These are phyloP conservation scores for Ophiostoma novo-ulmi DNA, from an alignment of 2,329 filamentous ascomycete genomes.

Conservation along the genomic window DNA sequence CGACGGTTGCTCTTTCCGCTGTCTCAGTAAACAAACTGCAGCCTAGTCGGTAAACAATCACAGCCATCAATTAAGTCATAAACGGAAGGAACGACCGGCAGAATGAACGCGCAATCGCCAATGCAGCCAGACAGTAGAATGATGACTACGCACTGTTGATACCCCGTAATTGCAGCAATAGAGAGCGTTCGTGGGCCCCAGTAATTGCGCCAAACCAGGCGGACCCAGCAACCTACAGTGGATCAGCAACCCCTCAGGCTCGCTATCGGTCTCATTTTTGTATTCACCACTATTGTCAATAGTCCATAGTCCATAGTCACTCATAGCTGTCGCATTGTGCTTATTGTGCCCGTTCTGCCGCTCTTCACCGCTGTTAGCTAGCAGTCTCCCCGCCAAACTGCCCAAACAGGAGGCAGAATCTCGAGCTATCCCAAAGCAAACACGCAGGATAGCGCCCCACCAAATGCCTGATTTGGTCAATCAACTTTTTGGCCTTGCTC, in stretches of 20 bases:
- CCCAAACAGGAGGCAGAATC: background rate
- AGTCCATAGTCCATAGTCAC: too few species aligned
- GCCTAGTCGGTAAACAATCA: background rate
- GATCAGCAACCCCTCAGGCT: slow-evolving; percentile 1
- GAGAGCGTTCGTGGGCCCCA: background rate
- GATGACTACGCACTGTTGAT: background rate
- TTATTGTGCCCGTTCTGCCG: slow-evolving; percentile 7
- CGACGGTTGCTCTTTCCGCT: background rate
- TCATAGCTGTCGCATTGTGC: background rate
- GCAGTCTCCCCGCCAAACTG: background rate
- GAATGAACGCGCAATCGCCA: slow-evolving; percentile 1
- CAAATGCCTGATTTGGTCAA: background rate
- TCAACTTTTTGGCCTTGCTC: slow-evolving; percentile 5
- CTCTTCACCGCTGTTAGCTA: background rate
- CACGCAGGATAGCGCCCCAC: slow-evolving; percentile 7
- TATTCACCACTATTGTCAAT: background rate
- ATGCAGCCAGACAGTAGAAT: background rate
- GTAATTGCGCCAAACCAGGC: background rate
- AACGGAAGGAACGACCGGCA: background rate
- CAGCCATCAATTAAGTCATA: background rate
- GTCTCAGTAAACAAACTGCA: background rate
- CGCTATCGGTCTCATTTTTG: background rate
- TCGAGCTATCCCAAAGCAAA: slow-evolving; percentile 12
- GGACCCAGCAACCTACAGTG: background rate
- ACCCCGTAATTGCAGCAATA: background rate